Evolutionary conservation across 805 yeast genomes (phyloP).

Genomic region (Metschnikowia picachoensis): DNA sequence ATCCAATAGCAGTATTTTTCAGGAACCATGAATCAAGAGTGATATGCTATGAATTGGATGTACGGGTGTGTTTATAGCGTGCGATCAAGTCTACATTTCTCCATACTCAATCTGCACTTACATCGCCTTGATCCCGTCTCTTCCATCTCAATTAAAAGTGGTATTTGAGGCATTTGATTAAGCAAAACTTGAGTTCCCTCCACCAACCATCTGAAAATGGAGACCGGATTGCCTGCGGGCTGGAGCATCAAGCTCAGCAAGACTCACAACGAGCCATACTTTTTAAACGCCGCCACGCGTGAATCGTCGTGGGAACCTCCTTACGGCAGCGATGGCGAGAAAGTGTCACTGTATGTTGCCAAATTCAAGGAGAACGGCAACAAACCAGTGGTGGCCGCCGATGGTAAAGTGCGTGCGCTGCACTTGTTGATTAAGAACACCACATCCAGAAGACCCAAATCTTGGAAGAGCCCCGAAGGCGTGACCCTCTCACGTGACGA

Average conservation of each 20-base stretch:
- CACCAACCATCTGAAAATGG: constrained; percentile 11
- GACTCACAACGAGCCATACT: constrained; percentile 83
- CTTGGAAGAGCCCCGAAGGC: constrained; percentile 74
- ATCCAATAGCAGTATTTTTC: too few species aligned
- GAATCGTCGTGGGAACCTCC: constrained; percentile 93
- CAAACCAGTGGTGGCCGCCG: constrained; percentile 29
- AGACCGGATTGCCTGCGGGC: constrained; percentile 77
- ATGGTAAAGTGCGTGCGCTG: constrained; percentile 67
- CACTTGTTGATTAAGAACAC: constrained; percentile 82
- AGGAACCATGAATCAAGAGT: too few species aligned
- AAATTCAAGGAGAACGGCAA: constrained; percentile 30
- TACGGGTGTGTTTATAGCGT: too few species aligned
- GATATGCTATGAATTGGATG: too few species aligned
- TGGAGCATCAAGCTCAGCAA: constrained; percentile 82
- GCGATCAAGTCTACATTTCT: too few species aligned
- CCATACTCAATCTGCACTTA: too few species aligned
- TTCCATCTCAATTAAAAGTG: too few species aligned
- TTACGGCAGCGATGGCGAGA: constrained; percentile 63
- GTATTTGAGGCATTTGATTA: not conserved
- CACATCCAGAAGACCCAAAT: constrained; percentile 83
- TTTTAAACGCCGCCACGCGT: constrained; percentile 61
- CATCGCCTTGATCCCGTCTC: too few species aligned
- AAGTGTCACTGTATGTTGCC: constrained; percentile 55
- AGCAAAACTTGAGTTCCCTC: not conserved
- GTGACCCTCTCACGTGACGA: constrained; percentile 82